phyloP scores from a whole-genome alignment of 192 early-diverging fungal genomes.

The Linnemannia hyalina region DNA sequence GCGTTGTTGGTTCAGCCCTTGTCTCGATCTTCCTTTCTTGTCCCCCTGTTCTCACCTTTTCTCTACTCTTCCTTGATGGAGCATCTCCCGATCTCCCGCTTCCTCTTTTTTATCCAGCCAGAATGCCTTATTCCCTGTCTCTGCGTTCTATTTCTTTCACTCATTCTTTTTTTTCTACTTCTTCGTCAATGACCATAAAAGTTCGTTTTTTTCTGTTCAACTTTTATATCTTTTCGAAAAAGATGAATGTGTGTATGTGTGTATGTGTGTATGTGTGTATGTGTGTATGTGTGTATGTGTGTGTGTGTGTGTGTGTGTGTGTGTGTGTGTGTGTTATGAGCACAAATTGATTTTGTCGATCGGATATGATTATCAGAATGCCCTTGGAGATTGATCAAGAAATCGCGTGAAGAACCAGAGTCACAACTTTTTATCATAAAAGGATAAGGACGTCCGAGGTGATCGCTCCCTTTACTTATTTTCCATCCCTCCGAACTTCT shows the following conservation, averaged over 20 bases:
- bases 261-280: background rate
- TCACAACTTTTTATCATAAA: conserved; percentile 1
- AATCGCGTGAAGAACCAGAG: conserved; percentile 2
- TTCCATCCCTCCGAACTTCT: background rate
- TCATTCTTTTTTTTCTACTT: conserved; percentile 1
- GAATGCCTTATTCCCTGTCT: conserved; percentile 14
- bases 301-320: background rate
- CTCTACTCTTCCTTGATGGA: background rate
- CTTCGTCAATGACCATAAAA: conserved; percentile 17
- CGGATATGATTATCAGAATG: background rate
- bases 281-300: background rate
- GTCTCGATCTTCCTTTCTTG: background rate
- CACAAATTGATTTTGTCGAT: background rate
- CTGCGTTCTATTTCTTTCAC: background rate
- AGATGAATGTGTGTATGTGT: background rate
- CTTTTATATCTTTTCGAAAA: background rate
- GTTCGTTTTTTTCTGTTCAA: conserved; percentile 2
- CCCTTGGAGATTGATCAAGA: background rate
- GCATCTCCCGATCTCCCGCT: background rate
- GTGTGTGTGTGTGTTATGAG: background rate
- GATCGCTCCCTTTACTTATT: background rate
- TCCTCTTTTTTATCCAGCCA: background rate
- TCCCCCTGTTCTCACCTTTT: background rate
- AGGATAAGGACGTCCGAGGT: background rate
- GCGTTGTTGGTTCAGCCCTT: background rate